Base-by-base conservation (phyloP, 2,329 filamentous ascomycete genomes). In the Fusarium floridanum region DNA sequence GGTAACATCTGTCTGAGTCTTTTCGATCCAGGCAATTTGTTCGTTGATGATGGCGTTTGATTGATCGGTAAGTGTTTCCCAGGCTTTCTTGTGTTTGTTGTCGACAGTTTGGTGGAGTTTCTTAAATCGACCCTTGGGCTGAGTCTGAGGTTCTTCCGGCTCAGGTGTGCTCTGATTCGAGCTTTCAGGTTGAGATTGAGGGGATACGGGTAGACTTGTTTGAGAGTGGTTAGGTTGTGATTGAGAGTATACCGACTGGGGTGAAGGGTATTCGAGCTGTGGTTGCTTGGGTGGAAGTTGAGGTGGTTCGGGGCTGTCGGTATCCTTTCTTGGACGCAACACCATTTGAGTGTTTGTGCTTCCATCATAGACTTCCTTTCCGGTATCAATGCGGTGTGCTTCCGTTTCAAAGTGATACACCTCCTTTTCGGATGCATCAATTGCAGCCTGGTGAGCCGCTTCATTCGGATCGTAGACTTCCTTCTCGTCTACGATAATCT, bases 71-170 rank as follows among this genome's bases (percentile, higher is more conserved):
- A 73, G 66, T 1, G 45, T 61, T 1, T 56, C 48, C 61, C 70
- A 67, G 2, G 74, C 72, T n/a, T 75, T 75, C 9, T 73, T 76
- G 11, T 65, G 61, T 16, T 73, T 75, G 14, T 75, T 72, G 4
- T 76, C 56, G 5, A 53, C 48, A 10, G 60, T 74, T 48, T 75
- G 48, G 2, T 66, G 75, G 7, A 66, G 37, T 6, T 63, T 75
- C 34, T 66, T 50, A 11, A 73, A 8, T 0, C 60, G 74, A 0
- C 68, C 64, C 5, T 75, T 57, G 10, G 61, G 5, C 14, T 24
- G 11, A 16, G 5, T 4, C 20, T 62, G 11, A 3, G 50, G 12
- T 0, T 55, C 39, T 4, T 61, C 41, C 12, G 45, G 27, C 14
- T 43, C 24, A 0, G 56, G 10, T 27, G 69, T 6, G 9, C 45